phyloP scores from a whole-genome alignment of 352 stramenopile species.

The Globisporangium spinosum region DNA sequence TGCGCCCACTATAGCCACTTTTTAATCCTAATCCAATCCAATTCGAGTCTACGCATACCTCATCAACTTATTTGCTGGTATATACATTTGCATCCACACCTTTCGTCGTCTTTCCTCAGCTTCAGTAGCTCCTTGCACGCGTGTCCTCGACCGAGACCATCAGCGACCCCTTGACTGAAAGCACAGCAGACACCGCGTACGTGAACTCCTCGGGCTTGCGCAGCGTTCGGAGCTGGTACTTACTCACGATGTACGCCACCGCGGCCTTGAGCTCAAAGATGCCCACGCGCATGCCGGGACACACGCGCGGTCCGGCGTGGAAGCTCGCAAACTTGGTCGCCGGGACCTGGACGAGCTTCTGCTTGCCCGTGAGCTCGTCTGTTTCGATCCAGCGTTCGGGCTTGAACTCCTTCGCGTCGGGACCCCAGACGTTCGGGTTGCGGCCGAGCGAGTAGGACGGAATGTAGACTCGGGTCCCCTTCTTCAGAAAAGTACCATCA shows the following conservation, averaged over 20 bases:
- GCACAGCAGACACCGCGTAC: slow-evolving; percentile 39
- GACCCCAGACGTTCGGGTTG: slow-evolving; percentile 40
- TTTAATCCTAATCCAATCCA: no score
- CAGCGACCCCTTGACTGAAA: slow-evolving; percentile 9
- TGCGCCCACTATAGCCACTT: no score
- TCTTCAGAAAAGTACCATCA: slow-evolving; percentile 52
- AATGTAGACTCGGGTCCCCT: slow-evolving; percentile 52
- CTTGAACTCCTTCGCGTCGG: slow-evolving; percentile 46
- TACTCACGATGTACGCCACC: slow-evolving; percentile 28
- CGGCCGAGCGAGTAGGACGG: slow-evolving; percentile 46
- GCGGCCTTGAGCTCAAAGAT: slow-evolving; percentile 53
- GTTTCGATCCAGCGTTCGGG: slow-evolving; percentile 58
- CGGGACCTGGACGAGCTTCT: slow-evolving; percentile 14
- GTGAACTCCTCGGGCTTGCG: slow-evolving; percentile 39
- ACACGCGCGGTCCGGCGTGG: slow-evolving; percentile 35
- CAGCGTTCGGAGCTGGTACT: slow-evolving; percentile 38
- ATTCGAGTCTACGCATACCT: no score
- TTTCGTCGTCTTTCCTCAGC: no score
- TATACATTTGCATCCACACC: no score
- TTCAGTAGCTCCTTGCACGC: slow-evolving; percentile 8
- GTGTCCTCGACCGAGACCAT: background rate
- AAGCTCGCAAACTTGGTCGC: slow-evolving; percentile 36
- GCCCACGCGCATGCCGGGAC: slow-evolving; percentile 40
- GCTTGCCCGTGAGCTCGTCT: slow-evolving; percentile 22
- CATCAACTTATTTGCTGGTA: no score